Percentiles rank a stretch among this genome's conserved stretches.
Evolutionary conservation across 2,329 filamentous ascomycete genomes (phyloP).

Genomic region (Coniochaeta ligniaria): DNA sequence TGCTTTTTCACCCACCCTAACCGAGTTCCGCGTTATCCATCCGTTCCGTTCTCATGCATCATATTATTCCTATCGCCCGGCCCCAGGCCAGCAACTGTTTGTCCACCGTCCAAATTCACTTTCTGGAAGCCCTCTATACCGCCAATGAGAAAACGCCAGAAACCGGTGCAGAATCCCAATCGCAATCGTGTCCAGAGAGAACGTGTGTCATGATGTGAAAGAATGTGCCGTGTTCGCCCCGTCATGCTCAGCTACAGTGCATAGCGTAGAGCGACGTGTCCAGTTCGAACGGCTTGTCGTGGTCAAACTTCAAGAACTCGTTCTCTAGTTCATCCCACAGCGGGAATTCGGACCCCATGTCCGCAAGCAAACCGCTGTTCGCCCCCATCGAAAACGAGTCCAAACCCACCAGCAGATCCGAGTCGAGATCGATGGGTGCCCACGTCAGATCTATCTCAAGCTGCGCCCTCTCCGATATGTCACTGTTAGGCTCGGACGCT

Average conservation of each 20-base stretch:
- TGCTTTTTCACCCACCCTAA: neutral
- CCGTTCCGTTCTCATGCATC: neutral
- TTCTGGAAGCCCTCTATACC: neutral
- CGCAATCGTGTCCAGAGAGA: neutral
- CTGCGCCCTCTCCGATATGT: slow-evolving; percentile 47
- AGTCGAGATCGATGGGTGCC: slow-evolving; percentile 34
- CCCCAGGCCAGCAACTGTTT: neutral
- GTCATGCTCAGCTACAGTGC: neutral
- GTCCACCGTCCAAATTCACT: neutral
- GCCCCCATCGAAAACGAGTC: slow-evolving; percentile 25
- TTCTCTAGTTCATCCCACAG: slow-evolving; percentile 17
- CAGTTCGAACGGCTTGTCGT: slow-evolving; percentile 45
- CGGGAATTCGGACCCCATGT: slow-evolving; percentile 10
- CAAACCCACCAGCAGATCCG: slow-evolving; percentile 35
- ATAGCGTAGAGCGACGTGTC: slow-evolving; percentile 34
- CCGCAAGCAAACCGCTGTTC: neutral
- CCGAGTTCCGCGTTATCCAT: neutral
- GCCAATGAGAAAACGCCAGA: neutral
- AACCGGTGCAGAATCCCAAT: neutral
- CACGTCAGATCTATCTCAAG: slow-evolving; percentile 48
- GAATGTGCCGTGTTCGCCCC: neutral
- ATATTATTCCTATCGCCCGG: neutral
- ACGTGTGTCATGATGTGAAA: neutral
- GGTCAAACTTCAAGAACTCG: slow-evolving; percentile 24
- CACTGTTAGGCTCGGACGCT: slow-evolving; percentile 53